A percentile compares a stretch with the other conserved stretches of the same genome.
Conservation (phyloP, 2,329 filamentous ascomycete genomes). For the Aureobasidium sp. region DNA sequence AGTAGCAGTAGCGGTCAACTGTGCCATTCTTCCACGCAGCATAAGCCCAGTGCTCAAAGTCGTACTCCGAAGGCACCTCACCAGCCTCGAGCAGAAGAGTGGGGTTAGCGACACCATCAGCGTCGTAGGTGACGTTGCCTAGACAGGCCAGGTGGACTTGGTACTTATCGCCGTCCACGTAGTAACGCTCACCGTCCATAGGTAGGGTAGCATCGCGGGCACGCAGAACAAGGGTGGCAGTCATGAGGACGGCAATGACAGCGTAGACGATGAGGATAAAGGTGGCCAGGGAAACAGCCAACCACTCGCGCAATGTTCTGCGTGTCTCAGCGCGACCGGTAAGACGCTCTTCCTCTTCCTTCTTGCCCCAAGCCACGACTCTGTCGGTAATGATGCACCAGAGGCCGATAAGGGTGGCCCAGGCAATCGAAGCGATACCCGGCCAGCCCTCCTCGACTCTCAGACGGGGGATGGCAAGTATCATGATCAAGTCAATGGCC, state of each 20-base stretch:
- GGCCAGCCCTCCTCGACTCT: slow-evolving; percentile 85
- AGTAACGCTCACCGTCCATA: slow-evolving; percentile 67
- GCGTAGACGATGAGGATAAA: slow-evolving; percentile 63
- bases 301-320: slow-evolving; percentile 76
- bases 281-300: slow-evolving; percentile 68
- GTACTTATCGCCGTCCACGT: slow-evolving; percentile 79
- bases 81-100: slow-evolving; percentile 84
- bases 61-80: slow-evolving; percentile 69
- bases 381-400: slow-evolving; percentile 76
- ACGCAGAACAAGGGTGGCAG: slow-evolving; percentile 71
- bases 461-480: slow-evolving; percentile 65
- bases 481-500: slow-evolving; percentile 69
- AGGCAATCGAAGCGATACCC: slow-evolving; percentile 77
- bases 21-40: slow-evolving; percentile 69
- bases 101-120: slow-evolving; percentile 52
- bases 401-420: slow-evolving; percentile 70
- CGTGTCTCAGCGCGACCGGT: slow-evolving; percentile 84
- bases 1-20: slow-evolving; percentile 88
- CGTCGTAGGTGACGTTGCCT: slow-evolving; percentile 58
- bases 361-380: slow-evolving; percentile 84
- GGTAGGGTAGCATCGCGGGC: slow-evolving; percentile 69
- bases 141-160: slow-evolving; percentile 78
- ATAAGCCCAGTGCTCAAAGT: slow-evolving; percentile 73
- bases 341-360: slow-evolving; percentile 83
- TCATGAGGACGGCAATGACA: slow-evolving; percentile 65